Evolutionary conservation across 495 filamentous ascomycete species (phyloP).

Genomic region (Melanomma pulvis-pyrius): DNA sequence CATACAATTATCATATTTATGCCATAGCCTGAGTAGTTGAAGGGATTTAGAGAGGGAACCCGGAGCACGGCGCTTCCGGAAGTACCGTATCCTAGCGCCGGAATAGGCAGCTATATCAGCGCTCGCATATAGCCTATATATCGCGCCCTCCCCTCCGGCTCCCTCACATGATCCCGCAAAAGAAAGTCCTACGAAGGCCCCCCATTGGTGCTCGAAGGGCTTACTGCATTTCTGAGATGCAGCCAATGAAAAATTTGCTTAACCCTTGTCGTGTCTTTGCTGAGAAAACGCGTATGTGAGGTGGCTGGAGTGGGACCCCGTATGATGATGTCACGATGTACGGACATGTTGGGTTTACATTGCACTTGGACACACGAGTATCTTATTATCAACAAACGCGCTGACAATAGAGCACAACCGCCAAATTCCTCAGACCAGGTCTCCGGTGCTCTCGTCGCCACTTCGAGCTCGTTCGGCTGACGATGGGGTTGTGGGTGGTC

Average conservation of each 20-base stretch:
- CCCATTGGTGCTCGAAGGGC: conserved; percentile 7
- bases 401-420: neutral
- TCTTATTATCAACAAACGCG: neutral
- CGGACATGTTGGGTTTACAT: neutral
- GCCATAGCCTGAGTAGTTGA: neutral
- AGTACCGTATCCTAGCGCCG: neutral
- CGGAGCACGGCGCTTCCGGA: neutral
- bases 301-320: neutral
- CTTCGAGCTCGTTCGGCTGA: neutral
- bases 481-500: neutral
- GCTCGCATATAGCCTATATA: conserved; percentile 31
- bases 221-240: neutral
- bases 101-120: conserved; percentile 24
- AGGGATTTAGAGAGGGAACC: neutral
- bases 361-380: no score
- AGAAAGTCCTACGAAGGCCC: neutral
- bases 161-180: conserved; percentile 13
- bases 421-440: conserved; percentile 1
- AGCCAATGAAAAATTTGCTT: conserved; percentile 23
- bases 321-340: neutral
- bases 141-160: neutral
- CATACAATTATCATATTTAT: neutral
- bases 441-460: neutral
- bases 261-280: neutral
- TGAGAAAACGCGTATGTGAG: neutral